Percentiles rank a stretch among this genome's conserved stretches.
Evolutionary conservation across 2,329 filamentous ascomycete species (phyloP).

Genomic region (Trichoderma sp.): DNA sequence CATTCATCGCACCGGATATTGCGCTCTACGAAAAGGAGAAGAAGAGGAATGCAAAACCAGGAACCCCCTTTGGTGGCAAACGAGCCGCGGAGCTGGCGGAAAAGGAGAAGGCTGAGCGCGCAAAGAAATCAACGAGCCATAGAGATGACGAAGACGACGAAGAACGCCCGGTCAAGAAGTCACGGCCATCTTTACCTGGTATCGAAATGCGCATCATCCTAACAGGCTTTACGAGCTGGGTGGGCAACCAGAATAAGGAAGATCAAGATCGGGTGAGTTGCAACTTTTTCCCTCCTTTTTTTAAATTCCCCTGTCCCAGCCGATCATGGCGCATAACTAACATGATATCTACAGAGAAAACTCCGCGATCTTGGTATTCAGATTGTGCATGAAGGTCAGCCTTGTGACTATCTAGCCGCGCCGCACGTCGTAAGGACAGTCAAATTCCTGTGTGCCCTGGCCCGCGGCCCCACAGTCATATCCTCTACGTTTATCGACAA

Average conservation of each 20-base stretch:
- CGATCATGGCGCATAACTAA: neutral
- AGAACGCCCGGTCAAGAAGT: conserved; percentile 57
- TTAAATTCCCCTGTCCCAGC: neutral
- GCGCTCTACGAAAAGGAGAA: conserved; percentile 89
- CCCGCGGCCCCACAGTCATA: conserved; percentile 74
- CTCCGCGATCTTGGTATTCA: conserved; percentile 80
- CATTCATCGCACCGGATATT: conserved; percentile 78
- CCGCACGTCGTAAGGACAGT: conserved; percentile 83
- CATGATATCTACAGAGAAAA: conserved; percentile 55
- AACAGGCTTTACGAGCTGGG: conserved; percentile 82
- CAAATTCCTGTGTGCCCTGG: conserved; percentile 88
- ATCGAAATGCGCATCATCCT: conserved; percentile 74
- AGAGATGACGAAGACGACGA: conserved; percentile 39
- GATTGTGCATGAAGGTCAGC: conserved; percentile 70
- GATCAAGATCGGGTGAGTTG: conserved; percentile 72
- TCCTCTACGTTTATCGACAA: conserved; percentile 74
- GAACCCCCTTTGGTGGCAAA: conserved; percentile 58
- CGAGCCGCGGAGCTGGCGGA: conserved; percentile 58
- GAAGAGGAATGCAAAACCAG: conserved; percentile 62
- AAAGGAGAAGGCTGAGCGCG: conserved; percentile 40
- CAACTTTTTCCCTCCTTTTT: neutral
- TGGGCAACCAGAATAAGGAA: conserved; percentile 68
- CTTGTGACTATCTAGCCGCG: conserved; percentile 83
- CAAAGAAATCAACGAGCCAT: neutral
- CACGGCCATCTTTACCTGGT: conserved; percentile 57